Conservation (phyloP, 2,329 filamentous ascomycete species). For the Aspergillus candidus region DNA sequence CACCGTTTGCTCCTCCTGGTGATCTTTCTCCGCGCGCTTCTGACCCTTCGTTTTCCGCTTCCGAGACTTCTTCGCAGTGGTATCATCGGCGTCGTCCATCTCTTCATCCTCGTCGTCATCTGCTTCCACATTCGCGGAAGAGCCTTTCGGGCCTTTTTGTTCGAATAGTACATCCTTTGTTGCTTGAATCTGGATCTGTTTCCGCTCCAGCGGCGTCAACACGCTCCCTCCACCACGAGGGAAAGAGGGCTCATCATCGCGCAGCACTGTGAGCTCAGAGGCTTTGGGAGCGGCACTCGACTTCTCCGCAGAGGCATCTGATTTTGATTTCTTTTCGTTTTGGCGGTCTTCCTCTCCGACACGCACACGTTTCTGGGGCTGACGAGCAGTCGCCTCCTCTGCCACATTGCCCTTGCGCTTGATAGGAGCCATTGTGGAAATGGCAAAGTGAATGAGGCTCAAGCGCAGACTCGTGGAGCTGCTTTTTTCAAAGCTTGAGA, state of each 20-base stretch:
- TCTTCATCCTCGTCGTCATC: slow-evolving; percentile 49
- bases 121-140: slow-evolving; percentile 47
- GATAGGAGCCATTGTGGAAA: slow-evolving; percentile 37
- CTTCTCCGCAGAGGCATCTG: slow-evolving; percentile 13
- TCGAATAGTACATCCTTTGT: slow-evolving; percentile 89
- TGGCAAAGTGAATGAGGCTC: slow-evolving; percentile 19
- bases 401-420: slow-evolving; percentile 41
- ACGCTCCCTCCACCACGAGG: slow-evolving; percentile 87
- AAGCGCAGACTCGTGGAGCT: slow-evolving; percentile 20
- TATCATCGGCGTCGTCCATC: slow-evolving; percentile 44
- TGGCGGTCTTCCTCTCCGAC: slow-evolving; percentile 32
- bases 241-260: slow-evolving; percentile 81
- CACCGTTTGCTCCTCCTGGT: slow-evolving; percentile 48
- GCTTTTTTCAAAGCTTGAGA: slow-evolving; percentile 16
- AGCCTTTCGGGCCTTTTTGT: slow-evolving; percentile 56
- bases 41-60: slow-evolving; percentile 41
- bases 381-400: slow-evolving; percentile 30
- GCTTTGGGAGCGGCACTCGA: slow-evolving; percentile 21
- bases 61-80: slow-evolving; percentile 32
- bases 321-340: slow-evolving; percentile 31
- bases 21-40: slow-evolving; percentile 48
- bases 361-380: slow-evolving; percentile 37
- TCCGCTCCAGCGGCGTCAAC: slow-evolving; percentile 87
- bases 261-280: slow-evolving; percentile 42
- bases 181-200: slow-evolving; percentile 91